Conservation (phyloP, 2,329 filamentous ascomycete genomes). For the Monilinia polystroma region DNA sequence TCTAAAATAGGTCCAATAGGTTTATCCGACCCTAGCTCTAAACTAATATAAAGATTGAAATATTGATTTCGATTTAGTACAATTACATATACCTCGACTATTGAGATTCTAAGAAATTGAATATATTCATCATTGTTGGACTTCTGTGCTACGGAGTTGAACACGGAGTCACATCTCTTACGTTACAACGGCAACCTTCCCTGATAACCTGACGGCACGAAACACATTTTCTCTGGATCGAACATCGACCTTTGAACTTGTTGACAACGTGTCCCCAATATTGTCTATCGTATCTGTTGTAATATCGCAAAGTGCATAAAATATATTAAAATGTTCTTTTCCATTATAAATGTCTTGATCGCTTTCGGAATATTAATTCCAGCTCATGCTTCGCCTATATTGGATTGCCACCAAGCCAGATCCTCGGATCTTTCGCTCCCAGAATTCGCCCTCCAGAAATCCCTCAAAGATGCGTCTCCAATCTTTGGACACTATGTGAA, state of each 20-base stretch:
- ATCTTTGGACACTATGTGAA: conserved; percentile 45
- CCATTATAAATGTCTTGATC: neutral
- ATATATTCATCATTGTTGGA: neutral
- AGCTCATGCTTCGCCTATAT: conserved; percentile 5
- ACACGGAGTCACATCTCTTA: neutral
- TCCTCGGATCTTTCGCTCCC: conserved; percentile 32
- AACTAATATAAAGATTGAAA: too few species aligned
- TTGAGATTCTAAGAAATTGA: too few species aligned
- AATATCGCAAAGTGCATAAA: too few species aligned
- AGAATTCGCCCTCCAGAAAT: conserved; percentile 45
- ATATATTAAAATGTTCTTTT: neutral
- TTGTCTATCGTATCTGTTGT: too few species aligned
- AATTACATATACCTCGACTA: neutral
- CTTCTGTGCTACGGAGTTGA: neutral
- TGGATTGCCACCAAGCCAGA: neutral
- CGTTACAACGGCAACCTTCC: neutral
- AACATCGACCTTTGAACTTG: neutral
- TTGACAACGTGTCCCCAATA: neutral
- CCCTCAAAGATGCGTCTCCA: conserved; percentile 45
- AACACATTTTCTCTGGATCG: neutral
- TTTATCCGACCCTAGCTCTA: too few species aligned
- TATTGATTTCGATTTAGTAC: neutral
- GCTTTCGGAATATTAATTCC: neutral
- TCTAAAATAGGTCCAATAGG: too few species aligned
- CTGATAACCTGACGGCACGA: neutral